Evolutionary conservation across 1,284 basidiomycete genomes (phyloP).

Genomic region (Thecaphora thlaspeos): DNA sequence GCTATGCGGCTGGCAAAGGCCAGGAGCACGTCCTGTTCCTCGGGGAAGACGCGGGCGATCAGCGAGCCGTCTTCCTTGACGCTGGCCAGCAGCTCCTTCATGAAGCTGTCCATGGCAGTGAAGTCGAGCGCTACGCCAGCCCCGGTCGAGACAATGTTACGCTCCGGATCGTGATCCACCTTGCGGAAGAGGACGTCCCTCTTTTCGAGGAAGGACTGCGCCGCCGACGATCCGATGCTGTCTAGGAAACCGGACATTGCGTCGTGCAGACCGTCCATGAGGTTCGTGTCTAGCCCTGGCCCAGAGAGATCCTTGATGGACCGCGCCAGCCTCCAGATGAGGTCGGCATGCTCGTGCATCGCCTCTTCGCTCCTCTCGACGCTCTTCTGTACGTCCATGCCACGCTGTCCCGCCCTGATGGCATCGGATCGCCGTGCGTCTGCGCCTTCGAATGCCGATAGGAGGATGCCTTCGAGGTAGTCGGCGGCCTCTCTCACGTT

Average conservation of each 20-base stretch:
- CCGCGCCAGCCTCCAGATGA: constrained; percentile 20
- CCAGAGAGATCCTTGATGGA: too few species aligned
- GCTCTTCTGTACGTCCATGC: constrained; percentile 31
- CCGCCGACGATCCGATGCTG: constrained; percentile 20
- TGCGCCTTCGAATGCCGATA: constrained; percentile 79
- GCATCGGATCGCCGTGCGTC: constrained; percentile 64
- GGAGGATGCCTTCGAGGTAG: constrained; percentile 77
- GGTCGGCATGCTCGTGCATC: constrained; percentile 24
- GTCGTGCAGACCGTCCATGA: too few species aligned
- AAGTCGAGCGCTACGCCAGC: constrained; percentile 67
- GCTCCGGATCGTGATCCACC: constrained; percentile 72
- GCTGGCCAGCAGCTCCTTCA: constrained; percentile 67
- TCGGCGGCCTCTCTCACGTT: constrained; percentile 66
- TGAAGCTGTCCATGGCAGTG: constrained; percentile 88
- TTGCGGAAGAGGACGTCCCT: constrained; percentile 87
- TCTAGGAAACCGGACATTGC: too few species aligned
- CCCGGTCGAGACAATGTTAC: constrained; percentile 62
- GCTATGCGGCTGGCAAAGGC: constrained; percentile 75
- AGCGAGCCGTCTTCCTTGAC: constrained; percentile 74
- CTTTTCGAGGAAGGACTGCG: constrained; percentile 79
- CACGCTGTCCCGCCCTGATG: constrained; percentile 19
- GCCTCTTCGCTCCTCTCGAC: constrained; percentile 26
- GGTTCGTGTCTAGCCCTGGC: too few species aligned
- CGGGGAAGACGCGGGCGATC: constrained; percentile 82
- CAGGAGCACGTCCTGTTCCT: constrained; percentile 70